Evolutionary conservation across 805 yeast genomes (phyloP), one percentile per base, ranked within the genome.

Genomic region (Pichia thaimueangensis): DNA sequence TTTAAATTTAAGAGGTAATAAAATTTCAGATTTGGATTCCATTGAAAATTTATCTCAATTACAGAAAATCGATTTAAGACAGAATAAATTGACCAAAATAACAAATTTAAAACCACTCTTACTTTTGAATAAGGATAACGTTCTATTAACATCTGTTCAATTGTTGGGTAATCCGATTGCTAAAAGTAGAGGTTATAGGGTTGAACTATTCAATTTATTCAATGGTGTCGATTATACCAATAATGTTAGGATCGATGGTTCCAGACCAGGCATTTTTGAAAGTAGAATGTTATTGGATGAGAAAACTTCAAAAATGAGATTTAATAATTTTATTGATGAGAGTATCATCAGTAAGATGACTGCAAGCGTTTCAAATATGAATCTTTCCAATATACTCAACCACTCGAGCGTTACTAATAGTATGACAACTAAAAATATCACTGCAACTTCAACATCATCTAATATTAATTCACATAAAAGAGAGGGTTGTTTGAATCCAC

Each of bases 221-320:
- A 76, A 76, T 52, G 81, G 80, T 8, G 70, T 73, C 30, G 68
- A 65, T 43, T 70, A 69, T 45, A 63, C 64, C 20, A 74, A 74
- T 48, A 53, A 54, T 7, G 53, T 77, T 45, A 73, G 72, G 49
- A 71, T 77, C 30, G 82, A 77, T 54, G 82, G 79, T 34, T 74
- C 81, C 4, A 57, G 72, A 41, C 82, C 83, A 0, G 82, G 82
- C 1, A 74, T 77, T 42, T 74, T 77, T 58, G 83, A 77, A 58
- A 67, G 74, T 17, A 71, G 82, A 25, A 54, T 76, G 51, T 57
- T 77, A 23, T 60, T 76, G 39, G 81, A 75, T 48, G 62, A 70
- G 2, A 76, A 71, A 47, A 63, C 65, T 20, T 73, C 80, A 1
- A 62, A 64, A 40, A 58, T 67, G 50, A 62, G 62, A 32, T 62